phyloP scores from a whole-genome alignment of 495 filamentous ascomycete genomes.

The Aeminium ludgeri region DNA sequence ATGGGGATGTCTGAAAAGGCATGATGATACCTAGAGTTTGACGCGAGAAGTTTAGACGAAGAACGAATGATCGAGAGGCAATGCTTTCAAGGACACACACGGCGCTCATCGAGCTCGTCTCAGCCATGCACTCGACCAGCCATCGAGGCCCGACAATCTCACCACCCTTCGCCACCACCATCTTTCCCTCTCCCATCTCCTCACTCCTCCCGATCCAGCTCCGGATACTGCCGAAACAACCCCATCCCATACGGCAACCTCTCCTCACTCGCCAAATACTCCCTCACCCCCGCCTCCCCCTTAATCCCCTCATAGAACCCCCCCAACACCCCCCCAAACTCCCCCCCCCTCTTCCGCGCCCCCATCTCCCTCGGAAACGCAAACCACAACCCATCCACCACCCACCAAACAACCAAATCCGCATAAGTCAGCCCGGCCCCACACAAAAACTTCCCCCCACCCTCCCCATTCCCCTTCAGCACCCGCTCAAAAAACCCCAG shows the following conservation, averaged over 20 bases:
- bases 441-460: slow-evolving; percentile 41
- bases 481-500: slow-evolving; percentile 47
- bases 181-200: neutral
- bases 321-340: slow-evolving; percentile 34
- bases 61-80: too few species aligned
- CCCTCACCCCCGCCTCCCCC: slow-evolving; percentile 35
- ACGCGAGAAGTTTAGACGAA: too few species aligned
- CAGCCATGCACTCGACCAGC: too few species aligned
- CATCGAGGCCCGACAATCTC: too few species aligned
- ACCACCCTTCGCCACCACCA: too few species aligned
- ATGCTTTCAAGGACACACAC: too few species aligned
- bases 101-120: too few species aligned
- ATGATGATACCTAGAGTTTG: too few species aligned
- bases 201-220: slow-evolving; percentile 36
- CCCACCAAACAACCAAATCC: slow-evolving; percentile 52
- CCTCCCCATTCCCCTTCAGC: slow-evolving; percentile 33
- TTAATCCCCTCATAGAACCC: slow-evolving; percentile 37
- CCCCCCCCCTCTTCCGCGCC: slow-evolving; percentile 30
- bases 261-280: slow-evolving; percentile 42
- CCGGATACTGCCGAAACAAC: slow-evolving; percentile 45
- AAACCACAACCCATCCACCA: slow-evolving; percentile 35
- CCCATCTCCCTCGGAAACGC: slow-evolving; percentile 46
- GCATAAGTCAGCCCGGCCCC: slow-evolving; percentile 43
- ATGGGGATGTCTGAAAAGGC: too few species aligned
- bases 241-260: slow-evolving; percentile 37